phyloP scores from a whole-genome alignment of 768 basidiomycete genomes.

The Daedaleopsis sinensis region DNA sequence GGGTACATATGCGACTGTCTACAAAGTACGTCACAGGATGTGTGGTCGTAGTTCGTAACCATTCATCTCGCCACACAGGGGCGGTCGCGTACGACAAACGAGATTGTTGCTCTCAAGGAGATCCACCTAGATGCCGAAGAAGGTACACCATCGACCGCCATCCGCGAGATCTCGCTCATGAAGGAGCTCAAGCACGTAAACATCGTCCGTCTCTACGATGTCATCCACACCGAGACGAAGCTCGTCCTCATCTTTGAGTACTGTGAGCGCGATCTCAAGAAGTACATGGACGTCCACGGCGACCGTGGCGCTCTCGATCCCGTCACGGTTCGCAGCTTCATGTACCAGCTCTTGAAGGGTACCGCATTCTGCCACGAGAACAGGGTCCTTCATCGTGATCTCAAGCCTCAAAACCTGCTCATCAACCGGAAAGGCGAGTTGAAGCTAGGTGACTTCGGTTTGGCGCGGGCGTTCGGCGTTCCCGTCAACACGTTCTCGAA shows the following conservation, averaged over 20 bases:
- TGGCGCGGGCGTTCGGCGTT: constrained; percentile 96
- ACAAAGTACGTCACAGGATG: constrained; percentile 65
- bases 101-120: constrained; percentile 97
- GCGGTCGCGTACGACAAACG: constrained; percentile 95
- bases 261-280: constrained; percentile 98
- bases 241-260: constrained; percentile 98
- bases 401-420: constrained; percentile 97
- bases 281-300: constrained; percentile 98
- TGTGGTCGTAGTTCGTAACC: constrained; percentile 5
- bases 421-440: constrained; percentile 97
- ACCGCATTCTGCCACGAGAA: constrained; percentile 99
- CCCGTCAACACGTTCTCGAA: constrained; percentile 99
- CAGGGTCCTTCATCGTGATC: constrained; percentile 94
- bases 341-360: constrained; percentile 96
- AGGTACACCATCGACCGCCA: constrained; percentile 97
- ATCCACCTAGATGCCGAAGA: constrained; percentile 99
- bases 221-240: constrained; percentile 98
- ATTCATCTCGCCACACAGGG: constrained; percentile 52
- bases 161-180: constrained; percentile 98
- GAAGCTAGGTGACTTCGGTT: constrained; percentile 96
- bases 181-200: constrained; percentile 99
- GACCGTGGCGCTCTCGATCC: constrained; percentile 94
- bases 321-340: constrained; percentile 89
- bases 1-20: constrained; percentile 97
- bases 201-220: constrained; percentile 97